Evolutionary conservation across 2,329 filamentous ascomycete genomes (phyloP).

Genomic region (Capronia americana): DNA sequence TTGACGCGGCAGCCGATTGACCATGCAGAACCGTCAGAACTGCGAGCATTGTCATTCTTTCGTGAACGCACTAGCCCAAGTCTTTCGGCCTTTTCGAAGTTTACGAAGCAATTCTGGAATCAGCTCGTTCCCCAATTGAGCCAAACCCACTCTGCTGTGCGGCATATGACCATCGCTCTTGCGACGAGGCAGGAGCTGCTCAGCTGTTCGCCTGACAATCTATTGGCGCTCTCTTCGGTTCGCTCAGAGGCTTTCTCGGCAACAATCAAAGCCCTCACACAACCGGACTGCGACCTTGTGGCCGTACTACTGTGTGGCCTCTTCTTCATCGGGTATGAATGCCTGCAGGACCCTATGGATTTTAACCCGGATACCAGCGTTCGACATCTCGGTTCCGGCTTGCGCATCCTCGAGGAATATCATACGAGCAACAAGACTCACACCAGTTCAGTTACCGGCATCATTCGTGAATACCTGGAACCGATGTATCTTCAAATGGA

Average conservation of each 20-base stretch:
- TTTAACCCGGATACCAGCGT: constrained; percentile 6
- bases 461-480: constrained; percentile 6
- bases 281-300: not conserved
- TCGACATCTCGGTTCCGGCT: constrained; percentile 10
- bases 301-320: constrained; percentile 1
- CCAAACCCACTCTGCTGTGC: constrained; percentile 9
- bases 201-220: constrained; percentile 4
- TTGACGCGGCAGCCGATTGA: not conserved
- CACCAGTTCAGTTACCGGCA: not conserved
- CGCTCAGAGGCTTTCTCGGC: not conserved
- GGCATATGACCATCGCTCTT: constrained; percentile 15
- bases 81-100: constrained; percentile 11
- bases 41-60: constrained; percentile 12
- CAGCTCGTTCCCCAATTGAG: not conserved
- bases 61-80: constrained; percentile 10
- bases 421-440: not conserved
- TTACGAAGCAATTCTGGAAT: constrained; percentile 5
- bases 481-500: constrained; percentile 21
- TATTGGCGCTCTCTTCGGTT: constrained; percentile 3
- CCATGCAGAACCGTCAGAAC: not conserved
- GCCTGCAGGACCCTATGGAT: constrained; percentile 11
- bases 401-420: constrained; percentile 14
- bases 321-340: constrained; percentile 13
- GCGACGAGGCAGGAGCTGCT: constrained; percentile 10
- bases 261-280: not conserved